phyloP scores from a whole-genome alignment of 257 asterid genomes.

The Nicotiana tabacum region DNA sequence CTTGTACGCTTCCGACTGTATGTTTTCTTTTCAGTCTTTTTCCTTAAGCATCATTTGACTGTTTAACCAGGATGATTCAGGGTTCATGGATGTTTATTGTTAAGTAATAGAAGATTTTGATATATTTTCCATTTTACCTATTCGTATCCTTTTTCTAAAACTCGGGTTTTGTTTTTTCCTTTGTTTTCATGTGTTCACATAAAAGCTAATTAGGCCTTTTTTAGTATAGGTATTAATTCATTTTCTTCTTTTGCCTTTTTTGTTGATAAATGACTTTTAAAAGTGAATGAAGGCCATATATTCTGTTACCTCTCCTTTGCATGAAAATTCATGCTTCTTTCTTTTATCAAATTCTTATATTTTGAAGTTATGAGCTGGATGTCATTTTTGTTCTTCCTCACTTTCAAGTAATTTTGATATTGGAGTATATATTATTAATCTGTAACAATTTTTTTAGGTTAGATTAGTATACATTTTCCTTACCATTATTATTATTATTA shows the following conservation, averaged over 20 bases:
- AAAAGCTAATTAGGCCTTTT: neutral
- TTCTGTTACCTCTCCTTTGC: neutral
- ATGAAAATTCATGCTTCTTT: neutral
- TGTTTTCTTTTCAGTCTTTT: neutral
- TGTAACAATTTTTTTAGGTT: neutral
- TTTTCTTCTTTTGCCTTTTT: neutral
- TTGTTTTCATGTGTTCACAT: neutral
- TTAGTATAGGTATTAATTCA: neutral
- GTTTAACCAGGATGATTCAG: neutral
- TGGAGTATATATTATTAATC: neutral
- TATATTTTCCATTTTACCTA: neutral
- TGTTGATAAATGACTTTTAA: neutral
- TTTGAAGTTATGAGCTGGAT: neutral
- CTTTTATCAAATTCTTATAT: neutral
- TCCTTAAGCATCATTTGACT: neutral
- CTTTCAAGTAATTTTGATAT: too few species aligned
- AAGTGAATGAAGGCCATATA: neutral
- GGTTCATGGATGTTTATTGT: neutral
- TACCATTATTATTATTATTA: too few species aligned
- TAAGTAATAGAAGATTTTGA: neutral
- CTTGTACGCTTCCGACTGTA: neutral
- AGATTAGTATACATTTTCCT: neutral
- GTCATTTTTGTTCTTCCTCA: neutral
- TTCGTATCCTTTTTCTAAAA: neutral
- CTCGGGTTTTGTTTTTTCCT: neutral